phyloP scores from a whole-genome alignment of 1,284 basidiomycete genomes.

The Cryptococcus sp. region DNA sequence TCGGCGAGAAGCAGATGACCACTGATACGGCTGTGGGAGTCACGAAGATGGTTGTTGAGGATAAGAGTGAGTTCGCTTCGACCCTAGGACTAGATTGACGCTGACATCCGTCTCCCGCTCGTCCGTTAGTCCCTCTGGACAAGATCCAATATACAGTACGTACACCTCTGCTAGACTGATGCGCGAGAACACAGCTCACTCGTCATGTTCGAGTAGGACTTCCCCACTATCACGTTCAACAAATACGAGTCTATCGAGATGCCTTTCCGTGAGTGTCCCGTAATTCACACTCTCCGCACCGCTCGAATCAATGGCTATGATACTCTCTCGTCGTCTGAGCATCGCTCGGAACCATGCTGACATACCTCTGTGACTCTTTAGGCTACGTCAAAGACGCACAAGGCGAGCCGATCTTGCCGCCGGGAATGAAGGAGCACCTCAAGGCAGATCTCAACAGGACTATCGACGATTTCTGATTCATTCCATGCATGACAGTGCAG shows the following conservation, averaged over 20 bases:
- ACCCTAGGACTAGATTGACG: not conserved
- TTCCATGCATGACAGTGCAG: not conserved
- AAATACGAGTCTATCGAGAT: constrained; percentile 84
- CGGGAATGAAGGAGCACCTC: constrained; percentile 82
- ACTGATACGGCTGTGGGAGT: constrained; percentile 96
- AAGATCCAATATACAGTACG: constrained; percentile 72
- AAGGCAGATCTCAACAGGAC: constrained; percentile 81
- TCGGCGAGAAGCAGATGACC: constrained; percentile 92
- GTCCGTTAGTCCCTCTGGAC: constrained; percentile 62
- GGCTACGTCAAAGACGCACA: constrained; percentile 56
- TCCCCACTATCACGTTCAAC: constrained; percentile 84
- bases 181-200: too few relatives aligned
- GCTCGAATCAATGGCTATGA: not conserved
- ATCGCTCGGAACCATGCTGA: not conserved
- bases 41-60: constrained; percentile 81
- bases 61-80: constrained; percentile 61
- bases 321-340: not conserved
- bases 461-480: constrained; percentile 63
- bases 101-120: not conserved
- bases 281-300: not conserved
- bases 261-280: constrained; percentile 75
- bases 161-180: constrained; percentile 8
- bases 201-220: constrained; percentile 60
- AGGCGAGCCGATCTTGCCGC: constrained; percentile 71
- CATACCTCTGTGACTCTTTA: constrained; percentile 12